These are phyloP conservation scores for Dunaliella primolecta DNA, from an alignment of 139 green algal species.

Conservation along the genomic window DNA sequence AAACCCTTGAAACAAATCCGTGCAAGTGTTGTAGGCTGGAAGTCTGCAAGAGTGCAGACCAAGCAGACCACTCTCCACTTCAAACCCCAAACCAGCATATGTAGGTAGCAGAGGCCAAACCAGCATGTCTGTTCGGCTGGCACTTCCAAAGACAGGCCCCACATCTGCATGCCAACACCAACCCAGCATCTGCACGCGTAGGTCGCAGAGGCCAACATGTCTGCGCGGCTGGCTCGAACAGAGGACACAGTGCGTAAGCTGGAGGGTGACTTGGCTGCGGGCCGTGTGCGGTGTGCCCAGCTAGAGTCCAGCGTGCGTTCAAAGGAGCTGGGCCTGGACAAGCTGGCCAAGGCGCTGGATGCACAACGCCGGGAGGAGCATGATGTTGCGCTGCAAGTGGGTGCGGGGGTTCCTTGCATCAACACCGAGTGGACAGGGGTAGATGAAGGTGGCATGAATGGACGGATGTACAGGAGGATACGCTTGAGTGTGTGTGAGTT, in stretches of 20 bases:
- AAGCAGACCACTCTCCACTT: too few relatives aligned
- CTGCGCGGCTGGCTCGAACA: background rate
- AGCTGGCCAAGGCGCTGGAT: constrained; percentile 24
- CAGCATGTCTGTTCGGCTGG: too few relatives aligned
- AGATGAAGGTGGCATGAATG: background rate
- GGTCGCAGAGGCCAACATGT: background rate
- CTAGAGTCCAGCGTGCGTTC: constrained; percentile 22
- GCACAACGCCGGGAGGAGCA: constrained; percentile 8
- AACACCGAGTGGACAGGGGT: too few relatives aligned
- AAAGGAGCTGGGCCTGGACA: constrained; percentile 27
- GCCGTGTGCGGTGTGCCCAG: background rate
- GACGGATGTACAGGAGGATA: background rate
- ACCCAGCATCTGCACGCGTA: background rate
- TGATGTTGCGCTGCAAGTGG: constrained; percentile 20
- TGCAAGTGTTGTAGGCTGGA: too few relatives aligned
- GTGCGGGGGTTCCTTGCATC: background rate
- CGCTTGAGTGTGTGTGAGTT: constrained; percentile 6
- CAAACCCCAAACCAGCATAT: too few relatives aligned
- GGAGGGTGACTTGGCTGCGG: constrained; percentile 30
- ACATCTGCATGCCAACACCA: too few relatives aligned
- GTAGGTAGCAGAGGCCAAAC: too few relatives aligned
- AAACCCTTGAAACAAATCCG: too few relatives aligned
- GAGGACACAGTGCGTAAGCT: constrained; percentile 25
- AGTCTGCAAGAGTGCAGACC: too few relatives aligned
- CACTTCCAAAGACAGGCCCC: too few relatives aligned